These are phyloP conservation scores for Boletus tylopilopsis DNA, from an alignment of 768 basidiomycete species.

Conservation along the genomic window DNA sequence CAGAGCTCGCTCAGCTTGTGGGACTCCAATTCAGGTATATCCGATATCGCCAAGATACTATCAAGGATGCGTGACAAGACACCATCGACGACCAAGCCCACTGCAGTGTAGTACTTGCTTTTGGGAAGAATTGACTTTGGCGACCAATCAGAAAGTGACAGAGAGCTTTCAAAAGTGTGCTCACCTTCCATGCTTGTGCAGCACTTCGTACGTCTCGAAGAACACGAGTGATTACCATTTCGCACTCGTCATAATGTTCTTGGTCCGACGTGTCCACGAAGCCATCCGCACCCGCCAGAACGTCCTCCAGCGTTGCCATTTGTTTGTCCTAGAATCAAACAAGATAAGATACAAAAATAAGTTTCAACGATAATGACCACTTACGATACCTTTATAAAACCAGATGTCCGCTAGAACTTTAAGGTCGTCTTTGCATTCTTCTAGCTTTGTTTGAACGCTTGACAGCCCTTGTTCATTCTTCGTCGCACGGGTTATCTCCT, in stretches of 20 bases:
- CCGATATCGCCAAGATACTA: constrained; percentile 71
- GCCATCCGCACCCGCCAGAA: constrained; percentile 54
- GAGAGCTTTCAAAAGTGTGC: constrained; percentile 6
- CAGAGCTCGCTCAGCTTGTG: constrained; percentile 80
- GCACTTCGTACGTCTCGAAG: constrained; percentile 60
- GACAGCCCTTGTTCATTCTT: constrained; percentile 27
- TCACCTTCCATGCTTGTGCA: constrained; percentile 71
- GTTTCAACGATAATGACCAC: constrained; percentile 23
- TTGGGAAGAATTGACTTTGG: constrained; percentile 63
- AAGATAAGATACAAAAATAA: neutral
- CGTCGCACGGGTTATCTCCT: constrained; percentile 37
- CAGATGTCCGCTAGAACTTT: constrained; percentile 60
- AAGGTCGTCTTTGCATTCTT: constrained; percentile 50
- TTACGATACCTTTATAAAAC: constrained; percentile 68
- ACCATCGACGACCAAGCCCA: constrained; percentile 69
- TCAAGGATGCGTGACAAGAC: constrained; percentile 63
- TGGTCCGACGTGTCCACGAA: constrained; percentile 70
- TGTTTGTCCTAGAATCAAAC: constrained; percentile 21
- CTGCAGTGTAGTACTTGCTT: constrained; percentile 64
- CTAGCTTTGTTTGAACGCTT: constrained; percentile 43
- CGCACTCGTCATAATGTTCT: constrained; percentile 72
- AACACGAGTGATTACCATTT: constrained; percentile 59
- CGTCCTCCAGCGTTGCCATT: constrained; percentile 30
- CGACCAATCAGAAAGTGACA: neutral
- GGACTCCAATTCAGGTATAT: constrained; percentile 88